Evolutionary conservation across 2,329 filamentous ascomycete species (phyloP), one percentile per base, ranked within the genome.

Genomic region (Nectriaceae sp.): DNA sequence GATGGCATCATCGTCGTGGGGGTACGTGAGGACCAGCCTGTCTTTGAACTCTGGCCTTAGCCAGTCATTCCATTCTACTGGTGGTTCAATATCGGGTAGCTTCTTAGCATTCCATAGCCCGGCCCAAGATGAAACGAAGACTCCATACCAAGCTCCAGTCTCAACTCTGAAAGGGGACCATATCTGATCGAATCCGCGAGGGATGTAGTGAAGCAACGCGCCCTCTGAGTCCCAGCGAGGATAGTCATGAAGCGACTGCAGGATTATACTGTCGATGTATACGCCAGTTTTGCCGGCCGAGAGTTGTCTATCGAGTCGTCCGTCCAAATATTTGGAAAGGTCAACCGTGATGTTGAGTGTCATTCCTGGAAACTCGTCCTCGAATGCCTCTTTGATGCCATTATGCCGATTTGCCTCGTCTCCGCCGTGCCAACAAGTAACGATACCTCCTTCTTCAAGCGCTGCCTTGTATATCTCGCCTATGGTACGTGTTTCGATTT

Each of bases 1-100:
- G 3, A 82, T 73, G 0, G 79, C 79, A 45, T 83, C 79, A 36
- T 83, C 79, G 35, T 82, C 80, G 49, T 82, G 80, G 10, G 79
- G 80, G 47, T 82, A 82, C 0, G 78, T 80, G 11, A 82, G 59
- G 3, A 75, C 74, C 4, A 82, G 64, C 60, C 77, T 80, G 50
- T 75, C 65, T 63, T 82, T 82, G 64, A 73, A 78, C 47, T 76
- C 71, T 0, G 78, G 77, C 6, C 71, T 66, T 3, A 77, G 60
- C 45, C 70, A 74, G 49, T 79, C 75, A 1, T 65, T 54, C 44
- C 68, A 82, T 4, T 61, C 65, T 4, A 35, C 2, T 0, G 70
- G 70, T 0, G 68, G 48, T 15, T 58, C 56, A 21, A 66, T 59
- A 11, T 68, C 67, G 1, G 46, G 49, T 1, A 73, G 60, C 52